Percentiles rank a stretch among this genome's conserved stretches.
Evolutionary conservation across 495 filamentous ascomycete species (phyloP).

Genomic region (Xylaria nigripes): DNA sequence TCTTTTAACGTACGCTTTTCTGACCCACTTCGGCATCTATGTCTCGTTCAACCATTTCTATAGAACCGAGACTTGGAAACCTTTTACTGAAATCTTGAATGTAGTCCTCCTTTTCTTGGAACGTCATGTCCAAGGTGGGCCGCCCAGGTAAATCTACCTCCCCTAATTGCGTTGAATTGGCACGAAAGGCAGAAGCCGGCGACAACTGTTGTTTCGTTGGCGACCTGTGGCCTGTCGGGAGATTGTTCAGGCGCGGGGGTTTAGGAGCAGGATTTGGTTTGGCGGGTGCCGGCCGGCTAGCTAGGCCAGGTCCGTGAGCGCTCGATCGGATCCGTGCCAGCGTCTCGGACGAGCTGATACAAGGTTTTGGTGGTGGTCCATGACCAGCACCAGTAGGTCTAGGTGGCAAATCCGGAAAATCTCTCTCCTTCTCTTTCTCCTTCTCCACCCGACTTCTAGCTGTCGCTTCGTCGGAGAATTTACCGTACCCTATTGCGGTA

Average conservation of each 20-base stretch:
- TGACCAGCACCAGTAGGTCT: constrained; percentile 14
- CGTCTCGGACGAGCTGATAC: constrained; percentile 14
- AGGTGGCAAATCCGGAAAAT: constrained; percentile 13
- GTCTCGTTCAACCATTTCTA: constrained; percentile 72
- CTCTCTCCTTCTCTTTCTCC: constrained; percentile 1
- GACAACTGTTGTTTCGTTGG: constrained; percentile 25
- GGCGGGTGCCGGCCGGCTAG: constrained; percentile 15
- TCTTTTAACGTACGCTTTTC: constrained; percentile 10
- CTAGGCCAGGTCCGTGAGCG: constrained; percentile 14
- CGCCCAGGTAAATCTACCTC: constrained; percentile 37
- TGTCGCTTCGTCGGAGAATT: constrained; percentile 54
- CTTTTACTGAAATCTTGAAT: constrained; percentile 63
- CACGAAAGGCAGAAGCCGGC: constrained; percentile 5
- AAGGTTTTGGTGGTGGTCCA: constrained; percentile 18
- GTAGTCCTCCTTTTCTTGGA: constrained; percentile 46
- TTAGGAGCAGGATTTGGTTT: constrained; percentile 41
- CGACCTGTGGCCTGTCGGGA: constrained; percentile 32
- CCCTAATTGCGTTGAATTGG: constrained; percentile 27
- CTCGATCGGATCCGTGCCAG: constrained; percentile 11
- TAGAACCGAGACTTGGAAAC: constrained; percentile 68
- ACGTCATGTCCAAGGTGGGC: constrained; percentile 37
- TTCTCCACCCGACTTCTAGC: constrained; percentile 19
- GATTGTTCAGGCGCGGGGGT: constrained; percentile 43
- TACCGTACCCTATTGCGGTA: constrained; percentile 84
- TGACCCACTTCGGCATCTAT: constrained; percentile 22